These are phyloP conservation scores for Irpex sp. DNA, from an alignment of 1,284 basidiomycete species.

Conservation along the genomic window DNA sequence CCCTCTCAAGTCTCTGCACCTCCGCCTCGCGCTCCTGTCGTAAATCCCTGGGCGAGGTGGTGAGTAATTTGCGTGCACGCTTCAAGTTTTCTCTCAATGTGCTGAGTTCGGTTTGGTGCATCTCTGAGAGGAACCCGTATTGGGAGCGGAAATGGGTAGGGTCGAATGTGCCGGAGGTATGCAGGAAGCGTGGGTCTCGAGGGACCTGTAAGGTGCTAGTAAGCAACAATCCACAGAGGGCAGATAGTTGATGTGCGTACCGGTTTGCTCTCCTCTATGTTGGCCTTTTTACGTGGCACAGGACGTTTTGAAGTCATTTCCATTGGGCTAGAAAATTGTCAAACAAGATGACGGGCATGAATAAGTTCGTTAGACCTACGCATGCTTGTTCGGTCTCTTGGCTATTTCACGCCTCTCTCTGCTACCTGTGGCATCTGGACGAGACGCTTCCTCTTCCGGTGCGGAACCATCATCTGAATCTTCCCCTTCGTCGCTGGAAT, in stretches of 20 bases:
- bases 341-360: background rate
- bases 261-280: constrained; percentile 67
- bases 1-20: constrained; percentile 70
- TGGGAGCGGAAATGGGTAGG: constrained; percentile 66
- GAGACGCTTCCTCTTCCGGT: constrained; percentile 15
- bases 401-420: constrained; percentile 38
- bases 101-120: constrained; percentile 67
- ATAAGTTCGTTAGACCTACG: constrained; percentile 52
- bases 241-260: constrained; percentile 38
- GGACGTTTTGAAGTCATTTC: constrained; percentile 87
- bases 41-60: constrained; percentile 61
- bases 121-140: constrained; percentile 76
- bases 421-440: constrained; percentile 21
- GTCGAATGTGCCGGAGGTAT: constrained; percentile 72
- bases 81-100: constrained; percentile 66
- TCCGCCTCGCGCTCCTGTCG: constrained; percentile 68
- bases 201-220: constrained; percentile 46
- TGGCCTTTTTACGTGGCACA: constrained; percentile 74
- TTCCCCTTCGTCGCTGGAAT: constrained; percentile 25
- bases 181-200: constrained; percentile 89
- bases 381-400: constrained; percentile 83
- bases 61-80: constrained; percentile 66
- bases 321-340: constrained; percentile 53
- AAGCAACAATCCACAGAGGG: too few species aligned
- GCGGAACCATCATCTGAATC: constrained; percentile 20